These are phyloP conservation scores for Saccharomycopsis babjevae DNA, from an alignment of 805 yeast species.

Conservation along the genomic window DNA sequence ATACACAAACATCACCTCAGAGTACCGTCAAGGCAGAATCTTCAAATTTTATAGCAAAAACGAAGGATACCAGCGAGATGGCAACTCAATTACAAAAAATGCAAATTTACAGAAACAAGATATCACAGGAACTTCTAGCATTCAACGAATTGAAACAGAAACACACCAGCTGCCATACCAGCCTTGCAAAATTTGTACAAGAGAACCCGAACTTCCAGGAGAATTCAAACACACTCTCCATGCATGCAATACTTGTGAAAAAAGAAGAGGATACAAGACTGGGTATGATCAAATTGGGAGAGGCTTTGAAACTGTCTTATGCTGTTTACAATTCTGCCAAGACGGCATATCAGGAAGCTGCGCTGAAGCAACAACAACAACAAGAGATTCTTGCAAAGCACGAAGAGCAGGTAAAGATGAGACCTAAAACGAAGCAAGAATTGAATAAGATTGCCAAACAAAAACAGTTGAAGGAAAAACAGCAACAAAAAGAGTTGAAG, in stretches of 20 bases:
- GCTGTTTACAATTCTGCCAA: neutral
- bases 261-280: neutral
- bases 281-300: neutral
- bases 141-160: neutral
- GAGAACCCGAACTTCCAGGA: neutral
- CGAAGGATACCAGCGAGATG: neutral
- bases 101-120: neutral
- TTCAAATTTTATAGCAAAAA: neutral
- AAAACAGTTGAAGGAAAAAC: neutral
- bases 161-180: neutral
- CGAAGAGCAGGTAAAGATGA: neutral
- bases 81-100: neutral
- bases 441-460: neutral
- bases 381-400: constrained; percentile 3
- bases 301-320: neutral
- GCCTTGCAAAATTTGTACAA: neutral
- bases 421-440: neutral
- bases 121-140: neutral
- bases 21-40: neutral
- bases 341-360: neutral
- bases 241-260: neutral
- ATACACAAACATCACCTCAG: neutral
- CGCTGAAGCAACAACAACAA: constrained; percentile 14
- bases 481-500: constrained; percentile 1
- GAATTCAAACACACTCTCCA: neutral